These are phyloP conservation scores for Auricularia sp. DNA, from an alignment of 768 basidiomycete species.

Conservation along the genomic window DNA sequence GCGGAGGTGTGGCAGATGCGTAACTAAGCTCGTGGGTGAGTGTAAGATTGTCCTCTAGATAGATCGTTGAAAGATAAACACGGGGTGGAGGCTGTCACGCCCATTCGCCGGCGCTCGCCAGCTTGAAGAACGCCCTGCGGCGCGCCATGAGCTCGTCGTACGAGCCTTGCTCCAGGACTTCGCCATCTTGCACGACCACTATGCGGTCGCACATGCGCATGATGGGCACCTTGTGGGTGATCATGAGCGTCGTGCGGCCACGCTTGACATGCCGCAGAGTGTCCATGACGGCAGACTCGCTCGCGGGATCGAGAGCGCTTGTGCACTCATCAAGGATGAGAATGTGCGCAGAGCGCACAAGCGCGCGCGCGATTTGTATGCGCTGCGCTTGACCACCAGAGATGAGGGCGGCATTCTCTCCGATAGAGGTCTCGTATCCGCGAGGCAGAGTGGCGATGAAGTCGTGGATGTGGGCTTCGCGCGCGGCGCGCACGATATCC, in stretches of 20 bases:
- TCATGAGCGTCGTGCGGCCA: constrained; percentile 78
- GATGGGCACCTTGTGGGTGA: constrained; percentile 84
- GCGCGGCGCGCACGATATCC: constrained; percentile 62
- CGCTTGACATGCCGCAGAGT: constrained; percentile 54
- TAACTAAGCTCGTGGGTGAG: background rate
- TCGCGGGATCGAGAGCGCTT: constrained; percentile 77
- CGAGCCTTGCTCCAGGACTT: constrained; percentile 65
- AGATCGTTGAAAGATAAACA: background rate
- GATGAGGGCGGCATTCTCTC: constrained; percentile 84
- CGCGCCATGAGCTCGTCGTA: constrained; percentile 60
- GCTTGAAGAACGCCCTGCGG: constrained; percentile 62
- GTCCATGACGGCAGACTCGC: constrained; percentile 73
- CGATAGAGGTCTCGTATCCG: constrained; percentile 80
- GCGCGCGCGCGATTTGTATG: constrained; percentile 81
- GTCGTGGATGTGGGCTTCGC: constrained; percentile 73
- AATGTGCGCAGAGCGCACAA: constrained; percentile 62
- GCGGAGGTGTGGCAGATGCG: background rate
- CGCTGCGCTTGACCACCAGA: constrained; percentile 95
- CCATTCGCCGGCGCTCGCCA: constrained; percentile 76
- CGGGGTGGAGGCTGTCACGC: constrained; percentile 6
- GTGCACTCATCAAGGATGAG: constrained; percentile 93
- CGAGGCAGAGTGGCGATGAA: constrained; percentile 71
- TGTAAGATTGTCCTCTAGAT: background rate
- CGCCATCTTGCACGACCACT: constrained; percentile 68
- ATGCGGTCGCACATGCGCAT: constrained; percentile 92